Conservation (phyloP, 2,329 filamentous ascomycete species). For the Hymenoscyphus linearis region DNA sequence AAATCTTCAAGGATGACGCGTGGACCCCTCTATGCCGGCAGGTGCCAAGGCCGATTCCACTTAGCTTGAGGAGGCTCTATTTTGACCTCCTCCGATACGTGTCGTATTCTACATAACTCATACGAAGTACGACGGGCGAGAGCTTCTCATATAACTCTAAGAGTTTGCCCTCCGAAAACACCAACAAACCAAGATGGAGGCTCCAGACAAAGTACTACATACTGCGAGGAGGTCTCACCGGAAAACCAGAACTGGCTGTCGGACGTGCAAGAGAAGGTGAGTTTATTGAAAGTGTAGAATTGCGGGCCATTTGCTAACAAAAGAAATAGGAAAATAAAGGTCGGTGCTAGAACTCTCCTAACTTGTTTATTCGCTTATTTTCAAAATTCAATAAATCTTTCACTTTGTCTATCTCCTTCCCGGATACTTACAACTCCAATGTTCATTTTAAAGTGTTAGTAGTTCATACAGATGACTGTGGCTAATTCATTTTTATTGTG, state of each 20-base stretch:
- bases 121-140: neutral
- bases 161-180: slow-evolving; percentile 15
- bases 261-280: slow-evolving; percentile 8
- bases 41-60: neutral
- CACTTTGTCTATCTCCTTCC: neutral
- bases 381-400: neutral
- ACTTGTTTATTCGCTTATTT: neutral
- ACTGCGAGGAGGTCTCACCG: slow-evolving; percentile 5
- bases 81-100: neutral
- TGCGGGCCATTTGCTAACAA: neutral
- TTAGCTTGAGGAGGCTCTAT: neutral
- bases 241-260: slow-evolving; percentile 5
- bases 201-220: neutral
- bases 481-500: neutral
- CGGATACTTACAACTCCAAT: neutral
- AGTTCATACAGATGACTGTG: neutral
- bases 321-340: neutral
- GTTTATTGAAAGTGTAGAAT: neutral
- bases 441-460: neutral
- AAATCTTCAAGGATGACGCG: neutral
- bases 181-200: slow-evolving; percentile 25
- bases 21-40: neutral
- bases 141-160: neutral
- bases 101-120: neutral
- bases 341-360: neutral